These are phyloP conservation scores for Limnanthes douglasii DNA, from an alignment of 345 rosid genomes.

Conservation along the genomic window DNA sequence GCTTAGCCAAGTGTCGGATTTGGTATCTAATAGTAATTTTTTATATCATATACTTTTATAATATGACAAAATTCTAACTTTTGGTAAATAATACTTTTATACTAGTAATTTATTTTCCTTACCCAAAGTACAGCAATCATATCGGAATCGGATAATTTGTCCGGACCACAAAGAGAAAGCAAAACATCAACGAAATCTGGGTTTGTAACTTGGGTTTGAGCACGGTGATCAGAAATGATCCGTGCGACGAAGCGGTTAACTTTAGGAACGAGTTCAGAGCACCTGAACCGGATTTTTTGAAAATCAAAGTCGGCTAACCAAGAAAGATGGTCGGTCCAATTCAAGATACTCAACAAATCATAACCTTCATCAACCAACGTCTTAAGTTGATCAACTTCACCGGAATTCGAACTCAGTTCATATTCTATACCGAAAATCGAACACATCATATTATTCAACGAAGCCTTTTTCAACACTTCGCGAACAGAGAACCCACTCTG, in stretches of 20 bases:
- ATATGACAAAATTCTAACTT: neutral
- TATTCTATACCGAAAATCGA: constrained; percentile 56
- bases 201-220: constrained; percentile 10
- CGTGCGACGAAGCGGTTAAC: constrained; percentile 51
- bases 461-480: constrained; percentile 42
- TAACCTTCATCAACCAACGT: constrained; percentile 57
- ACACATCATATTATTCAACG: constrained; percentile 66
- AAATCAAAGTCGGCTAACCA: constrained; percentile 56
- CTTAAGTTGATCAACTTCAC: constrained; percentile 26
- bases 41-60: too few species aligned
- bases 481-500: constrained; percentile 20
- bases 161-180: constrained; percentile 43
- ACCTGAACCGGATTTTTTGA: constrained; percentile 50
- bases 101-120: constrained; percentile 5
- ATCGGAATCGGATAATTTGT: constrained; percentile 36
- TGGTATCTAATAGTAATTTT: too few species aligned
- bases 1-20: too few species aligned
- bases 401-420: constrained; percentile 13
- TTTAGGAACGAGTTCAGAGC: constrained; percentile 45
- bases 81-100: neutral
- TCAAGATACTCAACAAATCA: constrained; percentile 38
- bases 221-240: constrained; percentile 35
- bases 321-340: constrained; percentile 63
- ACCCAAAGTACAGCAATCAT: constrained; percentile 83
- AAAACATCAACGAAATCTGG: constrained; percentile 61